A percentile compares a stretch with the other conserved stretches of the same genome.
These are phyloP conservation scores for Prunus yedoensis DNA, from an alignment of 331 rosid species.

Conservation along the genomic window DNA sequence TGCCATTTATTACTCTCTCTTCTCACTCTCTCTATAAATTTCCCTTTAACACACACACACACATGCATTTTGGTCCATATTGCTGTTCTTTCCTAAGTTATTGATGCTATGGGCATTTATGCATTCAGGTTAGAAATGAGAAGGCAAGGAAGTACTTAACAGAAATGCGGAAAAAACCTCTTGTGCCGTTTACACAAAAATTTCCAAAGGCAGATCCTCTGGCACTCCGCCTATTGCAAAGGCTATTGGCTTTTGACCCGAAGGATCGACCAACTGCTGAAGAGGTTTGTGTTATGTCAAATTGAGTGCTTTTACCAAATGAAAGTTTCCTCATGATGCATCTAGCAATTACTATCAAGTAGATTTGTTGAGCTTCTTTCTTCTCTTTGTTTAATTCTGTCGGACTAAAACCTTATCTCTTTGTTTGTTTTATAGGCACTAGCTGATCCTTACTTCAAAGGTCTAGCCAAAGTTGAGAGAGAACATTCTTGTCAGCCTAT, in stretches of 20 bases:
- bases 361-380: not conserved
- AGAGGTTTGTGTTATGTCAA: slow-evolving; percentile 53
- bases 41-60: not conserved
- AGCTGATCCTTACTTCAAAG: slow-evolving; percentile 92
- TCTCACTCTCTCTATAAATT: slow-evolving; percentile 10
- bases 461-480: slow-evolving; percentile 85
- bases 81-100: not conserved
- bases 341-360: not conserved
- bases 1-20: slow-evolving; percentile 2
- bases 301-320: not conserved
- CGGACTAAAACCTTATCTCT: slow-evolving; percentile 5
- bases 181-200: slow-evolving; percentile 61
- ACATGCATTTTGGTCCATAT: not conserved
- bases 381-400: not conserved
- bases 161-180: slow-evolving; percentile 62
- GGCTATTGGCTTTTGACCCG: slow-evolving; percentile 93
- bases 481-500: slow-evolving; percentile 86
- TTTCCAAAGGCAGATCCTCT: slow-evolving; percentile 82
- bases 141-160: slow-evolving; percentile 80
- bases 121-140: slow-evolving; percentile 85
- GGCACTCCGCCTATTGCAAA: slow-evolving; percentile 66
- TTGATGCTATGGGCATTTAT: slow-evolving; percentile 2
- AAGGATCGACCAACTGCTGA: slow-evolving; percentile 92
- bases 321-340: not conserved
- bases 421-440: slow-evolving; percentile 57